Percentiles rank a stretch among this genome's conserved stretches.
Evolutionary conservation across 768 basidiomycete species (phyloP).

Genomic region (Termitomyces sp.): DNA sequence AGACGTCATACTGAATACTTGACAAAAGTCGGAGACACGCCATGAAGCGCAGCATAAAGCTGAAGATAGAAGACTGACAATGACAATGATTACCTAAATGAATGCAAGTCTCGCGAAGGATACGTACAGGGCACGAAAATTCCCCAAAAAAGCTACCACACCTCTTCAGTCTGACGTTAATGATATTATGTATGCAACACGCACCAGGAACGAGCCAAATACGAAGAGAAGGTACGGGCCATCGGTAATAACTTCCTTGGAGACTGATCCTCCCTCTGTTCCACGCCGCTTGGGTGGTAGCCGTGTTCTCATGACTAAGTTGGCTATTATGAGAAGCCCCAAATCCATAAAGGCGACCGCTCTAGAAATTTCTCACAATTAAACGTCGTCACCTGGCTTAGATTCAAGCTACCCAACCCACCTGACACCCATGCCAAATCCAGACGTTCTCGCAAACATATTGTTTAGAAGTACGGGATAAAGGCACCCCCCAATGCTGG

Average conservation of each 20-base stretch:
- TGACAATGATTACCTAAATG: not conserved
- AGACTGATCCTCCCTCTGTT: constrained; percentile 21
- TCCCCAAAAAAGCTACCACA: constrained; percentile 43
- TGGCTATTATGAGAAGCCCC: constrained; percentile 42
- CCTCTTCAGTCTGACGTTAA: not conserved
- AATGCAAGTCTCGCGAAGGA: not conserved
- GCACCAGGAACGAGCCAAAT: constrained; percentile 39
- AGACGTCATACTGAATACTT: constrained; percentile 41
- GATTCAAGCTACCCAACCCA: constrained; percentile 26
- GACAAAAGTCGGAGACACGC: constrained; percentile 35
- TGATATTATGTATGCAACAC: constrained; percentile 2
- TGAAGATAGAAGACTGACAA: constrained; percentile 51
- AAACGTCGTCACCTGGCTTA: constrained; percentile 22
- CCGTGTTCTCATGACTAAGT: constrained; percentile 42
- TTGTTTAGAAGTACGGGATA: constrained; percentile 55
- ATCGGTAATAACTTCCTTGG: constrained; percentile 38
- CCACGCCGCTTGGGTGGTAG: constrained; percentile 28
- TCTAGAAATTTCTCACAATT: constrained; percentile 22
- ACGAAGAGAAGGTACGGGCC: constrained; percentile 40
- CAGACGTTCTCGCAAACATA: constrained; percentile 34
- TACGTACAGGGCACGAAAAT: constrained; percentile 49
- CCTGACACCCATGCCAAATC: constrained; percentile 45
- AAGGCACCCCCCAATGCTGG: constrained; percentile 48
- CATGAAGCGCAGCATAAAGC: constrained; percentile 41
- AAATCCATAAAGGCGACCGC: constrained; percentile 47